A percentile compares a stretch with the other conserved stretches of the same genome.
Evolutionary conservation across 352 stramenopile genomes (phyloP).

Genomic region (Globisporangium heterothallicum): DNA sequence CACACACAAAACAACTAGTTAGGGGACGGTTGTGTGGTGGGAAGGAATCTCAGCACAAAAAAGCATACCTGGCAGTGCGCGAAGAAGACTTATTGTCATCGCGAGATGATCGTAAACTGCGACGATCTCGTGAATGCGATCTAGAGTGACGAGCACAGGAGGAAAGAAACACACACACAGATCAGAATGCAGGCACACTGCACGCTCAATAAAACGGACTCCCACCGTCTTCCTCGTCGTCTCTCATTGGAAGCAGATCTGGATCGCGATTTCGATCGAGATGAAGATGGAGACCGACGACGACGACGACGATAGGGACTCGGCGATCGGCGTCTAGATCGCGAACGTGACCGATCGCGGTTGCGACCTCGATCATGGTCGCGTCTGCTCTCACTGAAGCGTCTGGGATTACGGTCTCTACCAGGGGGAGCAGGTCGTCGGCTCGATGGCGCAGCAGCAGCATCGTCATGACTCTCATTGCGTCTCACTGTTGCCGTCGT

Average conservation of each 20-base stretch:
- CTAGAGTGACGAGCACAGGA: too few species aligned
- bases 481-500: constrained; percentile 5
- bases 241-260: constrained; percentile 8
- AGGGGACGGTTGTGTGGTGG: too few species aligned
- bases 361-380: not conserved
- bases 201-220: too few species aligned
- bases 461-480: not conserved
- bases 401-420: constrained; percentile 4
- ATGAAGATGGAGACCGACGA: constrained; percentile 14
- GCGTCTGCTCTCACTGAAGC: not conserved
- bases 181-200: not conserved
- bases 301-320: constrained; percentile 15
- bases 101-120: constrained; percentile 17
- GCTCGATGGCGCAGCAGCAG: not conserved
- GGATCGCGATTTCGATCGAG: constrained; percentile 14
- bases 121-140: constrained; percentile 2
- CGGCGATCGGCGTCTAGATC: constrained; percentile 14
- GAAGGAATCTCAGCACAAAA: too few species aligned
- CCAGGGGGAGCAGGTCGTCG: not conserved
- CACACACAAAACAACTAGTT: not conserved
- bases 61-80: constrained; percentile 2
- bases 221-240: constrained; percentile 3
- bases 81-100: constrained; percentile 7
- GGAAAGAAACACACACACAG: too few species aligned
- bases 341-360: constrained; percentile 1